Conservation (phyloP, 345 rosid genomes). For the Salix udensis region DNA sequence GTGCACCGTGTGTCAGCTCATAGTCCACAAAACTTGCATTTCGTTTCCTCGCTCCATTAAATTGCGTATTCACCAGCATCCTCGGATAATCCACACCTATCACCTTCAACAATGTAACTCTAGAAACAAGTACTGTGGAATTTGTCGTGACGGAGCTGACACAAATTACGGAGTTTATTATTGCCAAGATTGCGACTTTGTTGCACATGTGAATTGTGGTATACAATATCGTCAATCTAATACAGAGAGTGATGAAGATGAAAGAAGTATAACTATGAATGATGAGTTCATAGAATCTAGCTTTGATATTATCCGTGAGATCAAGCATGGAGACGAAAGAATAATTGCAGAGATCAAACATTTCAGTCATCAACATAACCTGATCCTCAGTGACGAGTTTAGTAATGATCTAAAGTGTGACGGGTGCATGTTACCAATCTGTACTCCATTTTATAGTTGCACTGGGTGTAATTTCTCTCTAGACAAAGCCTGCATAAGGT, state of each 20-base stretch:
- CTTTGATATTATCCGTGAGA: too few relatives aligned
- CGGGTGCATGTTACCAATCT: not conserved
- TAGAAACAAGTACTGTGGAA: not conserved
- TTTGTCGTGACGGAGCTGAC: conserved; percentile 2
- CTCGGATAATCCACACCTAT: too few relatives aligned
- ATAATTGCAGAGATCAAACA: conserved; percentile 5
- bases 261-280: not conserved
- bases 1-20: not conserved
- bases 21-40: not conserved
- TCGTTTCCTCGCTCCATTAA: not conserved
- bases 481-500: conserved; percentile 6
- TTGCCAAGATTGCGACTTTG: conserved; percentile 1
- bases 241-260: too few relatives aligned
- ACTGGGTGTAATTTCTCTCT: not conserved
- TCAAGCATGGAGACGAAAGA: not conserved
- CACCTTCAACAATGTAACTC: not conserved
- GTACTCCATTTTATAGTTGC: not conserved
- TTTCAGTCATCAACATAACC: conserved; percentile 8
- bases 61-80: not conserved
- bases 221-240: too few relatives aligned
- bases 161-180: conserved; percentile 6
- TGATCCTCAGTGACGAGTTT: not conserved
- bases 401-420: not conserved
- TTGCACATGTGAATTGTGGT: conserved; percentile 5
- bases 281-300: not conserved